Base-by-base conservation (phyloP, 2,329 filamentous ascomycete genomes). In the Aschersonia sp. region DNA sequence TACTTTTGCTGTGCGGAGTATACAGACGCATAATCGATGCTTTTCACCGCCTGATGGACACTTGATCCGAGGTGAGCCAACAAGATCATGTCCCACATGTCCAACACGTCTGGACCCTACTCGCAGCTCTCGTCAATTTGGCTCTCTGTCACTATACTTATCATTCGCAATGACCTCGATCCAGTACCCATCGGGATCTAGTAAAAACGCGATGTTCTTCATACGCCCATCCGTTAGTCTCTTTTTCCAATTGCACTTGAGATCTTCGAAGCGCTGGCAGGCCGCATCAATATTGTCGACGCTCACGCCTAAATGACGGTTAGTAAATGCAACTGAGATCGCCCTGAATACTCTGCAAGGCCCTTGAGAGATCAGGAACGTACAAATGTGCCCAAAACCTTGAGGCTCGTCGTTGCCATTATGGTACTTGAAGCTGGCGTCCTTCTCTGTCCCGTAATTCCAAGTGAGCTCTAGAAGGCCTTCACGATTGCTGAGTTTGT, bases 341-440 rank as follows among this genome's bases (percentile, higher is more conserved):
- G 31, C n/a, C 31, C 5, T 31, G 29, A 5, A 30, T 5, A 20
- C 20, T 20, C 20, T 20, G 20, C 20, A 20, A 20, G 20, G 20
- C 20, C 20, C 2, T 20, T 20, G 20, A 20, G 20, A 20, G 20
- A 20, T 20, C 20, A 20, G 28, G 20, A 45, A 72, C 78, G 69
- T 65, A 84, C 88, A 94, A 52, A 96, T 89, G 60, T 96, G 89
- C 0, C 91, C 89, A 55, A 96, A 97, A 1, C 92, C 92, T 64
- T 96, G 89, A 1, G 91, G 91, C 63, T 94, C 73, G 42, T 82
- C 73, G 64, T 98, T 98, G 40, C 92, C 92, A 57, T 94, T 82
- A 66, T 98, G 91, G 63, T 98, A 98, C 55, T 77, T 77, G 61
- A 95, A 92, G 53, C 70, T 70, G 49, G 81, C 77, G 53, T 97